These are phyloP conservation scores for Eucalyptus dawsonii DNA, from an alignment of 345 rosid genomes.

Conservation along the genomic window DNA sequence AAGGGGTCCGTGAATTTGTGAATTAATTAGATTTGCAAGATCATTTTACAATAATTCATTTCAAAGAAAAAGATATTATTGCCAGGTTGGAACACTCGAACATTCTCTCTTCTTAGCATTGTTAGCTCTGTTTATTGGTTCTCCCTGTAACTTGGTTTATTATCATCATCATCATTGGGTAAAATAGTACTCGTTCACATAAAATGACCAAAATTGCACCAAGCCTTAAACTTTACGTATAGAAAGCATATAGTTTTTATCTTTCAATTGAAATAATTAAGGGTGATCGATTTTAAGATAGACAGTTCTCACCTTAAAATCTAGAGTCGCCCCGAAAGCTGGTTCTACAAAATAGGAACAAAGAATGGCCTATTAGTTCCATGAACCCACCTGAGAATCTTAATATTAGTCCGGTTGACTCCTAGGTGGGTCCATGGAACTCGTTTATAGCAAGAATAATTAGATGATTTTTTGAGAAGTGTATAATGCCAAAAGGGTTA, in stretches of 20 bases:
- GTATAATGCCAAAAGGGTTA: background rate
- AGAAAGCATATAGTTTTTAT: fast-evolving
- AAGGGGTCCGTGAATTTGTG: background rate
- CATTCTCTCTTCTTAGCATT: background rate
- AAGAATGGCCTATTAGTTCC: fast-evolving
- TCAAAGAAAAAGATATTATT: background rate
- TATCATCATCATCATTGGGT: background rate
- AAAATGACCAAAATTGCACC: background rate
- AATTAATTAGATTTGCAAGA: background rate
- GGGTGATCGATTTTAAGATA: no score
- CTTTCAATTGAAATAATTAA: background rate
- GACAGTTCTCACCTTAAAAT: fast-evolving
- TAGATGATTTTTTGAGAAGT: background rate
- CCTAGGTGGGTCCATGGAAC: no score
- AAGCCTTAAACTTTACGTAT: background rate
- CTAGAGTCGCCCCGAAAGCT: fast-evolving
- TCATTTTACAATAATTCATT: background rate
- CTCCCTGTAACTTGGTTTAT: background rate
- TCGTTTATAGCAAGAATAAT: no score
- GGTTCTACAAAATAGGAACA: fast-evolving
- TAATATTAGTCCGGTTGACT: fast-evolving
- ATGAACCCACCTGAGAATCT: fast-evolving
- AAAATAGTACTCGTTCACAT: background rate
- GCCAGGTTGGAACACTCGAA: background rate
- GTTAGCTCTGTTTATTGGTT: background rate